Conservation (phyloP, 169 alveolate species). For the Perkinsus chesapeaki region DNA sequence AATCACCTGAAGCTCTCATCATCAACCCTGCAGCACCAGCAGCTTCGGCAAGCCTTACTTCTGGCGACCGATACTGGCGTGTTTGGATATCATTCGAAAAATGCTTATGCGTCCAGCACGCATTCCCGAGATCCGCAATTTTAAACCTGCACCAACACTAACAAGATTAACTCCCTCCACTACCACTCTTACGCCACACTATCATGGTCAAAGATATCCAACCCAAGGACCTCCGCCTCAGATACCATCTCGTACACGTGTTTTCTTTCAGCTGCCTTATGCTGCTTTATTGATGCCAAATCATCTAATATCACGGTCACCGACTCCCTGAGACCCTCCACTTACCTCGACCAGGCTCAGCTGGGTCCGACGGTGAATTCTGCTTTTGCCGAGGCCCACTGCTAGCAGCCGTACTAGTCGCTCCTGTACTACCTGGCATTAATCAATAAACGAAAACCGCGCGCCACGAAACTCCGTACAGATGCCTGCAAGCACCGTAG, state of each 20-base stretch:
- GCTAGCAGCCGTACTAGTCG: not conserved
- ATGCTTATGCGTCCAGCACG: constrained; percentile 94
- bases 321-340: too few relatives aligned
- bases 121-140: constrained; percentile 96
- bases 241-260: not conserved
- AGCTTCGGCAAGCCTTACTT: constrained; percentile 56
- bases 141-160: constrained; percentile 25
- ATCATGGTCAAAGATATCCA: not conserved
- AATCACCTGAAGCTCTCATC: constrained; percentile 40
- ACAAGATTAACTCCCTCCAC: not conserved
- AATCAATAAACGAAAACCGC: not conserved
- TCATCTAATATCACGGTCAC: too few relatives aligned
- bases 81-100: constrained; percentile 93
- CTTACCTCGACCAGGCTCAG: too few relatives aligned
- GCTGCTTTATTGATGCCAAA: too few relatives aligned
- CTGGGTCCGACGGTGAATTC: too few relatives aligned
- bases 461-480: not conserved
- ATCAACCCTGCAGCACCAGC: not conserved
- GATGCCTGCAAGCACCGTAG: not conserved
- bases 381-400: not conserved
- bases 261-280: too few relatives aligned
- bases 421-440: not conserved
- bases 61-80: constrained; percentile 96
- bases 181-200: not conserved
- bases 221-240: not conserved